Conservation (phyloP, 768 basidiomycete species). For the Sistotremastrum niveocremeum region DNA sequence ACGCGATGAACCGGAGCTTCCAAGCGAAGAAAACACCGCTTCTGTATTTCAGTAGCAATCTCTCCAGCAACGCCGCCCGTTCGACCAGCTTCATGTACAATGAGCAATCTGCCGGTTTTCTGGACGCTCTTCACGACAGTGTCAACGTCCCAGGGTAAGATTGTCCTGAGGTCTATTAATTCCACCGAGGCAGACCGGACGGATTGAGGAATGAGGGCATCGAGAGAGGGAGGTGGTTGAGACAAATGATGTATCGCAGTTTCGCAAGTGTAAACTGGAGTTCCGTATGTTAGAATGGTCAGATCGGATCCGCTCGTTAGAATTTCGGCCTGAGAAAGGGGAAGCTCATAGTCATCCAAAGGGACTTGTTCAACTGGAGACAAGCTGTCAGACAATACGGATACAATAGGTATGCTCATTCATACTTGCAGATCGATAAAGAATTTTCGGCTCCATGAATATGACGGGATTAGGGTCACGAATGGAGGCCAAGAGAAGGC, state of each 20-base stretch:
- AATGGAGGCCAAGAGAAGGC: constrained; percentile 72
- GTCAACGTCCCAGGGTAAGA: constrained; percentile 81
- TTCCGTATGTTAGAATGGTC: constrained; percentile 90
- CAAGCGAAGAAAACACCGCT: constrained; percentile 75
- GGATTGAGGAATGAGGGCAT: constrained; percentile 47
- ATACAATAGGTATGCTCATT: background rate
- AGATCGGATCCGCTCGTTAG: constrained; percentile 66
- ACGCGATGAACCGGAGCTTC: constrained; percentile 80
- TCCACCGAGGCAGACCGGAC: constrained; percentile 64
- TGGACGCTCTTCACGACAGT: constrained; percentile 71
- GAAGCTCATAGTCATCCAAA: constrained; percentile 73
- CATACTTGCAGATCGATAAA: constrained; percentile 78
- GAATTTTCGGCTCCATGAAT: constrained; percentile 89
- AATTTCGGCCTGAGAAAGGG: constrained; percentile 68
- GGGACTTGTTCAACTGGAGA: constrained; percentile 83
- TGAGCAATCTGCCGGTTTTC: constrained; percentile 70
- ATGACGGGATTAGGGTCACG: constrained; percentile 89
- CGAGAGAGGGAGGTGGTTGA: constrained; percentile 51
- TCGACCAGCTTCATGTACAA: constrained; percentile 86
- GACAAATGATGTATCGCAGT: constrained; percentile 62
- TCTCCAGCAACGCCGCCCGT: constrained; percentile 85
- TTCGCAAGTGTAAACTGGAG: constrained; percentile 83
- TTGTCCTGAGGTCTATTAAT: constrained; percentile 80
- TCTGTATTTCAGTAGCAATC: constrained; percentile 84
- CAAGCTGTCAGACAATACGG: background rate